Evolutionary conservation across 2,329 filamentous ascomycete genomes (phyloP).

Genomic region (Pestalotiopsis fici): DNA sequence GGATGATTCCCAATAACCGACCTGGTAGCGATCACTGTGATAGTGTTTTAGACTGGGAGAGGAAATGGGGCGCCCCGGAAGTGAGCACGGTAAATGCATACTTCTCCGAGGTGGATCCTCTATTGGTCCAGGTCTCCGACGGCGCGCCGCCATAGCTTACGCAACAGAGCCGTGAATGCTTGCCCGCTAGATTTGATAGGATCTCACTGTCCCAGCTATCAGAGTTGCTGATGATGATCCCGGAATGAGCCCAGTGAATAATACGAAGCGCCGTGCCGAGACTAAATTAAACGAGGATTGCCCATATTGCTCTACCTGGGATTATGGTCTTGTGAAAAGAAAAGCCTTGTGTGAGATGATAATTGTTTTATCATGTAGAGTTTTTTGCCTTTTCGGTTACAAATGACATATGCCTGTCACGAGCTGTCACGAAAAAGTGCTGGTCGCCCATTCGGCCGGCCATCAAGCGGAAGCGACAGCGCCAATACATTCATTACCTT

Average conservation of each 20-base stretch:
- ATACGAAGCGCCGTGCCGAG: slow-evolving; percentile 4
- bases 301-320: neutral
- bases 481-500: neutral
- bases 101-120: neutral
- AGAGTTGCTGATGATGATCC: neutral
- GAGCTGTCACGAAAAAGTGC: slow-evolving; percentile 1
- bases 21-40: neutral
- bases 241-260: neutral
- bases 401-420: neutral
- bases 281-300: neutral
- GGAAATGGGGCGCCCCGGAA: neutral
- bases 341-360: neutral
- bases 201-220: neutral
- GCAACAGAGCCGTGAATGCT: slow-evolving; percentile 8
- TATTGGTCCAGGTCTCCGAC: slow-evolving; percentile 9
- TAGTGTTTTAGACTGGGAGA: neutral
- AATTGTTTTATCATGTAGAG: neutral
- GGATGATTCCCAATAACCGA: neutral
- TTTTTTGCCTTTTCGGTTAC: neutral
- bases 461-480: neutral
- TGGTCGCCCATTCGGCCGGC: neutral
- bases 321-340: neutral
- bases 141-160: slow-evolving; percentile 2
- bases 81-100: neutral
- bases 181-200: neutral